Base-by-base conservation (phyloP, 345 rosid species). In the Lumnitzera littorea region DNA sequence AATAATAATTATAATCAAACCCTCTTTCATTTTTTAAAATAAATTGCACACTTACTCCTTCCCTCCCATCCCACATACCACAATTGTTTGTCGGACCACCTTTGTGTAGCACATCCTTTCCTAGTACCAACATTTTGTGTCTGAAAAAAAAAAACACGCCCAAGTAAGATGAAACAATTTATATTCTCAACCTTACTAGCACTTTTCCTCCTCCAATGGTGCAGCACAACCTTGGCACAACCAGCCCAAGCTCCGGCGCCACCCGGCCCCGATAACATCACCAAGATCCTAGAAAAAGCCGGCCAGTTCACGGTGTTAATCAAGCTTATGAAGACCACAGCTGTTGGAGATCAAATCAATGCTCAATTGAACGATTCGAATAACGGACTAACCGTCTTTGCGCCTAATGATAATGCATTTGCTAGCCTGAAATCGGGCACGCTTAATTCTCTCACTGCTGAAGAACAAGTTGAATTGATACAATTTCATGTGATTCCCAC, bases 401-500 rank as follows among this genome's bases (percentile, higher is more conserved):
- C 77, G 2, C 79, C 79, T 0, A 61, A 54, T 13, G 82, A 78
- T 41, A 69, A 41, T 20, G 82, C 73, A 2, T 78, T 78, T 24
- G 29, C 72, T 0, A 27, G 66, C 77, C 76, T 78, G 62, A 67
- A 55, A 15, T 16, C 79, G 0, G 82, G 79, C 57, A 61, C 77
- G n/a, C 74, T 78, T 61, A 74, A 74, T 62, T 55, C 68, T 15
- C 63, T 78, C 36, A 66, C 62, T 46, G 67, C 70, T 17, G 72
- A 74, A 55, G 48, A 74, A 48, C 72, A 71, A 67, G 71, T 68
- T 1, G 72, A 73, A 25, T 52, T 78, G 24, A 57, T 74, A 25
- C 82, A 78, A 64, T 78, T 66, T 62, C 82, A 78, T 6, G 67
- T 72, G 12, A 55, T 78, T 60, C 77, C 79, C 1, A 51, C 24